Base-by-base conservation (phyloP, 768 basidiomycete genomes). In the Serendipita sp. region DNA sequence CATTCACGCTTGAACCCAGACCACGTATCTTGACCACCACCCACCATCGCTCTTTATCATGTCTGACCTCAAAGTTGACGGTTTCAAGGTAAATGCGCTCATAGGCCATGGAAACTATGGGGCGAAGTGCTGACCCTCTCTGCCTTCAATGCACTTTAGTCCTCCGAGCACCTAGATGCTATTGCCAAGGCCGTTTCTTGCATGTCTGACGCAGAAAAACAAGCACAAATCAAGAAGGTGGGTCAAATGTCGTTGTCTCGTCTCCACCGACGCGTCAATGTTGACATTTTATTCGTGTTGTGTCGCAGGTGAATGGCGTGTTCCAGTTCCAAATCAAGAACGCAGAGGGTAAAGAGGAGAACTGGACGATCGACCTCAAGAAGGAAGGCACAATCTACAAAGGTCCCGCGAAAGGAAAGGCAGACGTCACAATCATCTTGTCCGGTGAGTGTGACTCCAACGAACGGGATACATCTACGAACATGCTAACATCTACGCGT, bases 281-380 rank as follows among this genome's bases (percentile, higher is more conserved):
- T n/a, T 38, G 38, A 60, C 34, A 18, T 15, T 32, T 2, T 63
- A 3, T 41, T 64, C n/a, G 54, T 44, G 56, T 30, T 30, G 16
- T 56, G 58, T 32, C 10, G 30, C 69, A 91, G 92, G 87, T 86
- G 60, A 91, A 89, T 70, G 92, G 89, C 67, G 83, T 94, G 71
- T 93, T 96, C 73, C 86, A 92, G 74, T 77, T 96, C 46, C 82
- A 83, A 63, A 81, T 95, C 69, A 83, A 84, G 73, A 91, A 92
- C 71, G 79, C 74, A 34, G 77, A 80, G 15, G 86, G 86, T 66
- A 78, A 88, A 74, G 83, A 83, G 67, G 87, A 77, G 18, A 79
- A 79, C 51, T 96, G 92, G 92, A 93, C 92, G 4, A 90, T 97
- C 69, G 94, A 97, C 78, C 71, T 95, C 72, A 96, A 97, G 82